Conservation (phyloP, 495 filamentous ascomycete species). For the Staphylotrichum longicolle region DNA sequence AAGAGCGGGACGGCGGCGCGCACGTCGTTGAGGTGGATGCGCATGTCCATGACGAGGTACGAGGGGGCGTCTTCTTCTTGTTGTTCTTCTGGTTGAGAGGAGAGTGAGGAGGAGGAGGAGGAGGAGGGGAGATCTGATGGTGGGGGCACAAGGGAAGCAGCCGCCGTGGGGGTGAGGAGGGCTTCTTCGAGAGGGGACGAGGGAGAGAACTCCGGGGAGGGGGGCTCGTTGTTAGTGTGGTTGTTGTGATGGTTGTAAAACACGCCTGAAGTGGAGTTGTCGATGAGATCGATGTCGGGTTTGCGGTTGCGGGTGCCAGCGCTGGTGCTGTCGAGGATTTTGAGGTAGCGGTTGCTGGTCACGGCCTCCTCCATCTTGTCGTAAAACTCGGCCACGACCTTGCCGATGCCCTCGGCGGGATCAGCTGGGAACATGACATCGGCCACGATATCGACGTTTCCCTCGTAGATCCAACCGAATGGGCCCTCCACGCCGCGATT, state of each 20-base stretch:
- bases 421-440: constrained; percentile 92
- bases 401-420: constrained; percentile 78
- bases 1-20: constrained; percentile 89
- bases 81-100: neutral
- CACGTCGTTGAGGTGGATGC: constrained; percentile 87
- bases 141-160: no score
- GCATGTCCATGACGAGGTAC: constrained; percentile 84
- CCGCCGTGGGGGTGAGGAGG: constrained; percentile 5
- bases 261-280: constrained; percentile 20
- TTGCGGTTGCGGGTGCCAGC: constrained; percentile 29
- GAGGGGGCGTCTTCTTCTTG: constrained; percentile 53
- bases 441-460: constrained; percentile 92
- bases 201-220: neutral
- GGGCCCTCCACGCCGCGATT: constrained; percentile 92
- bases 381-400: constrained; percentile 91
- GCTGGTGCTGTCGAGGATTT: constrained; percentile 44
- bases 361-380: constrained; percentile 91
- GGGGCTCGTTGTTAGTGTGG: neutral
- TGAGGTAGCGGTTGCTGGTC: constrained; percentile 62
- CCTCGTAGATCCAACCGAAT: constrained; percentile 96
- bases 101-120: neutral
- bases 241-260: constrained; percentile 6
- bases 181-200: neutral
- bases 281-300: constrained; percentile 28
- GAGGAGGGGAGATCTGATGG: neutral